phyloP scores from a whole-genome alignment of 1,284 basidiomycete species.

The Ceratobasidium sp. region DNA sequence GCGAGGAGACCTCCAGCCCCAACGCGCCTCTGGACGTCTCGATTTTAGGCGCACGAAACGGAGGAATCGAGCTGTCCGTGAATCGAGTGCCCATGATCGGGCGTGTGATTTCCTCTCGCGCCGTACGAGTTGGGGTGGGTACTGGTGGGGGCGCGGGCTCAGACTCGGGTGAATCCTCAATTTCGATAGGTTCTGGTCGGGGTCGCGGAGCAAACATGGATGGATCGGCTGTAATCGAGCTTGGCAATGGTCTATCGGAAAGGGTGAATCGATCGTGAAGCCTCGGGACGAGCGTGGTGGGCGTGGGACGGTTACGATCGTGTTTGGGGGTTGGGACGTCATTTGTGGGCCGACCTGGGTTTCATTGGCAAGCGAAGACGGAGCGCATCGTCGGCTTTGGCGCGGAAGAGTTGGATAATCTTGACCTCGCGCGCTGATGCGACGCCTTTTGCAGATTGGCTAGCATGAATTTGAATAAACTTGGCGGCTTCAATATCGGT shows the following conservation, averaged over 20 bases:
- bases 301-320: background rate
- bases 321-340: conserved; percentile 32
- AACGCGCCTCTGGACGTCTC: background rate
- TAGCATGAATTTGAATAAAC: conserved; percentile 34
- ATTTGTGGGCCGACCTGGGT: background rate
- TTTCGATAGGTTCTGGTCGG: conserved; percentile 19
- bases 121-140: background rate
- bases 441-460: conserved; percentile 21
- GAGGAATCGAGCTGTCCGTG: background rate
- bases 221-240: background rate
- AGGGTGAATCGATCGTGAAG: conserved; percentile 19
- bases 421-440: conserved; percentile 33
- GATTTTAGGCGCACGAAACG: background rate
- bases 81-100: background rate
- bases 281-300: background rate
- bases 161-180: conserved; percentile 36
- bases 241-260: background rate
- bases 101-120: background rate
- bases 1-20: conserved; percentile 4
- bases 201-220: background rate
- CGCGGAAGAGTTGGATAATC: conserved; percentile 65
- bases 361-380: conserved; percentile 57
- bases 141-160: background rate
- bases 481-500: background rate
- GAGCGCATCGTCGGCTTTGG: conserved; percentile 75